A percentile compares a stretch with the other conserved stretches of the same genome.
These are phyloP conservation scores for Coemansia sp. DNA, from an alignment of 192 early-diverging fungal species.

Conservation along the genomic window DNA sequence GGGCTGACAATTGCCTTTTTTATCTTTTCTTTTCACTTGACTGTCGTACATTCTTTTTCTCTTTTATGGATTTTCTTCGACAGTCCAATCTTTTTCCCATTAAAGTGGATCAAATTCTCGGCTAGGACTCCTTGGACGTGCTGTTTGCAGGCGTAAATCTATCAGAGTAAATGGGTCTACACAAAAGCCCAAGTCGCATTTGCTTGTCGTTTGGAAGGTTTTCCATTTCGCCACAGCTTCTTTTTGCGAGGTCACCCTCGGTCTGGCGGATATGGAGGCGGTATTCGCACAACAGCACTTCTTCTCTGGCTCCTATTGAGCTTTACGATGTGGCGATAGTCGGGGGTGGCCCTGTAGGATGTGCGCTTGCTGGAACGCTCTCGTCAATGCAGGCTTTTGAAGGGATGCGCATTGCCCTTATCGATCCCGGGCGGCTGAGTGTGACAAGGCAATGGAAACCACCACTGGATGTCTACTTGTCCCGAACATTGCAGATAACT, in stretches of 20 bases:
- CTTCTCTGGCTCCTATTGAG: background rate
- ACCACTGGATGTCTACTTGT: slow-evolving; percentile 63
- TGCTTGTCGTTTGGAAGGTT: background rate
- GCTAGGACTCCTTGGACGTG: background rate
- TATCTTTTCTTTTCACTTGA: background rate
- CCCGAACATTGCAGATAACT: slow-evolving; percentile 83
- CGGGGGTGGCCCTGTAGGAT: slow-evolving; percentile 88
- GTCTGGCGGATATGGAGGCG: background rate
- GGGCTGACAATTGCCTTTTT: background rate
- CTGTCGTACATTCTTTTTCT: background rate
- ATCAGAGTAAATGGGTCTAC: background rate
- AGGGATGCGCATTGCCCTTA: slow-evolving; percentile 65
- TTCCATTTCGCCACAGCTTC: background rate
- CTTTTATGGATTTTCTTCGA: background rate
- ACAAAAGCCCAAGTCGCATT: background rate
- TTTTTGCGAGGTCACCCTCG: background rate
- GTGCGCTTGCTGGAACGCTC: slow-evolving; percentile 77
- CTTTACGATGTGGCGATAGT: slow-evolving; percentile 85
- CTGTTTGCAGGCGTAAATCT: background rate
- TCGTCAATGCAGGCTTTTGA: slow-evolving; percentile 16
- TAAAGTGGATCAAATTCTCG: background rate
- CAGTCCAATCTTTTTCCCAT: too few species aligned
- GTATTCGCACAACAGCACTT: background rate
- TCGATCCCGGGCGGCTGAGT: slow-evolving; percentile 76
- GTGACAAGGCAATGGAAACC: slow-evolving; percentile 59